A percentile compares a stretch with the other conserved stretches of the same genome.
phyloP scores from a whole-genome alignment of 768 basidiomycete genomes.

The Lentinula sp. region DNA sequence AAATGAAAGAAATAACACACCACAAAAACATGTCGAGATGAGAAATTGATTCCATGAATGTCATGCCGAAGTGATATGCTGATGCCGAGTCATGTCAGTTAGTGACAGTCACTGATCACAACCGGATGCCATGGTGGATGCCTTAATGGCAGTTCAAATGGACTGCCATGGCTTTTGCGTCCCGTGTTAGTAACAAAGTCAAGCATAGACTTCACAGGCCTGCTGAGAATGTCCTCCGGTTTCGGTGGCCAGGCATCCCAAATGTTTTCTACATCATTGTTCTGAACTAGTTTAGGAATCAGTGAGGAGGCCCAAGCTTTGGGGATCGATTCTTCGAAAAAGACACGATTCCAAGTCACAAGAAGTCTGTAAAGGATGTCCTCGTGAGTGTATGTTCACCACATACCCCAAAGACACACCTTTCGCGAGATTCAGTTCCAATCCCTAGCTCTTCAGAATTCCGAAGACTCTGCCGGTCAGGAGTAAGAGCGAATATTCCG shows the following conservation, averaged over 20 bases:
- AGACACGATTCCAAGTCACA: conserved; percentile 14
- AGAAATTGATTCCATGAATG: too few relatives aligned
- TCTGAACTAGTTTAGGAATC: conserved; percentile 8
- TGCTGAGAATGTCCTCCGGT: not conserved
- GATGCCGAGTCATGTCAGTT: too few relatives aligned
- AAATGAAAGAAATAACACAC: too few relatives aligned
- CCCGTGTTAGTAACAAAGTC: not conserved
- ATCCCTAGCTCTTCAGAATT: conserved; percentile 20
- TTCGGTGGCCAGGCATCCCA: conserved; percentile 16
- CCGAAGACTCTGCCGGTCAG: conserved; percentile 23
- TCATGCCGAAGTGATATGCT: too few relatives aligned
- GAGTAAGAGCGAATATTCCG: conserved; percentile 23
- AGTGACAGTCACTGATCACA: too few relatives aligned
- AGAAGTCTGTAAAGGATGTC: conserved; percentile 9
- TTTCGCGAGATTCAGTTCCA: conserved; percentile 13
- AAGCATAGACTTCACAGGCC: conserved; percentile 10
- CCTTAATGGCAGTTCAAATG: too few relatives aligned
- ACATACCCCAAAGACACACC: conserved; percentile 7
- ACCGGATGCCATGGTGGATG: too few relatives aligned
- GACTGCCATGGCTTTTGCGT: too few relatives aligned
- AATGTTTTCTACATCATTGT: conserved; percentile 11
- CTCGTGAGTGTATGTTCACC: not conserved
- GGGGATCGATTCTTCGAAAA: conserved; percentile 16
- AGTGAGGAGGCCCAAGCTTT: conserved; percentile 9
- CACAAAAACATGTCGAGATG: too few relatives aligned